A percentile compares a stretch with the other conserved stretches of the same genome.
Conservation (phyloP, 345 rosid species). For the Eucalyptus fibrosa region DNA sequence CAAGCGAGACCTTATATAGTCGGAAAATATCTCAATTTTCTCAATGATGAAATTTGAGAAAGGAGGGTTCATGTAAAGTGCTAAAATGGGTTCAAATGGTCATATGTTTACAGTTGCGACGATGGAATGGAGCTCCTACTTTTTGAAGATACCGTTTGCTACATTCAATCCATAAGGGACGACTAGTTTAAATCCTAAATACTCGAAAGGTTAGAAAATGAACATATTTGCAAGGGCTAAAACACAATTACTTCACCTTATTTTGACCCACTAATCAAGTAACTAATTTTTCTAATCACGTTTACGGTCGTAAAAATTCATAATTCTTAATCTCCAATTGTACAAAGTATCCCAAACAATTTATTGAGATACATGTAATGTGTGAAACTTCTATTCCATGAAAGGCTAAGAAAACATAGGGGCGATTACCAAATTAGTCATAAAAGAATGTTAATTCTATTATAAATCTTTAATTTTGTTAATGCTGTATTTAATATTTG, state of each 20-base stretch:
- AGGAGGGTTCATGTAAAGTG: neutral
- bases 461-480: neutral
- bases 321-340: neutral
- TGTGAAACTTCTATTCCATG: neutral
- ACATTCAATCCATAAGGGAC: neutral
- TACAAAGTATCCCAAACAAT: neutral
- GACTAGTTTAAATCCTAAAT: neutral
- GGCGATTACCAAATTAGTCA: neutral
- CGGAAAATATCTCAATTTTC: neutral
- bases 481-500: too few species aligned
- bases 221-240: neutral
- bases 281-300: neutral
- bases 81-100: neutral
- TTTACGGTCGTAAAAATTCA: too few species aligned
- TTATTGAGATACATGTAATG: neutral
- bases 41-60: neutral
- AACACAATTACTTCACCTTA: neutral
- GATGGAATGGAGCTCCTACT: neutral
- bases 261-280: neutral
- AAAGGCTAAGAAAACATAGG: neutral
- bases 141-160: neutral
- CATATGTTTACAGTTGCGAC: neutral
- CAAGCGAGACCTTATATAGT: neutral
- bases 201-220: neutral
- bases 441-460: neutral